Conservation (phyloP, 805 yeast genomes). For the Candida railenensis region DNA sequence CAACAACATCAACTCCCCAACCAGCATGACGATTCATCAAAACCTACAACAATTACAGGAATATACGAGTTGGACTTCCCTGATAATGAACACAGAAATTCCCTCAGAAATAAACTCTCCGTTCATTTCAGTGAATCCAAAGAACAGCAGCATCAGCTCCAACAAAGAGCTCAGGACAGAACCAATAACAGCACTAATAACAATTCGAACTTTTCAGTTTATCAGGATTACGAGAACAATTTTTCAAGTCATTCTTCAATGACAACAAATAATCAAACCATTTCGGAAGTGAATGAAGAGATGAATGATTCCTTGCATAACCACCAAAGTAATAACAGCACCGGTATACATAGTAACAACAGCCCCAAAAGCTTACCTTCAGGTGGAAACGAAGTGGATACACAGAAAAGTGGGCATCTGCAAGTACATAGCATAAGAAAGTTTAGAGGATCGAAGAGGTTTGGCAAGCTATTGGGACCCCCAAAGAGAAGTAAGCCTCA, state of each 20-base stretch:
- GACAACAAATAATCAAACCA: constrained; percentile 5
- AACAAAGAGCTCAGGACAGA: neutral
- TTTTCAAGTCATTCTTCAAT: constrained; percentile 4
- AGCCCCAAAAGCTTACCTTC: constrained; percentile 4
- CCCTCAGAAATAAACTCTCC: constrained; percentile 29
- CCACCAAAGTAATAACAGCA: neutral
- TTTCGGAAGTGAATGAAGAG: constrained; percentile 1
- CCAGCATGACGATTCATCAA: constrained; percentile 5
- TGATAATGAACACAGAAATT: constrained; percentile 14
- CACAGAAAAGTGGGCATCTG: constrained; percentile 3
- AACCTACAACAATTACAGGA: constrained; percentile 17
- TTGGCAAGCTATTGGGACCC: constrained; percentile 44
- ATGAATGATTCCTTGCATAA: constrained; percentile 1
- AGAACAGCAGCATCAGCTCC: neutral
- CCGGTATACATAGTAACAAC: neutral
- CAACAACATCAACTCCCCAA: constrained; percentile 7
- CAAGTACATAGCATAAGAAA: constrained; percentile 21
- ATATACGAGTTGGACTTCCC: constrained; percentile 34
- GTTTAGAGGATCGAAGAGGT: constrained; percentile 35
- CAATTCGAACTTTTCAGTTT: constrained; percentile 3
- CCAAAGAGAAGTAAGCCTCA: constrained; percentile 44
- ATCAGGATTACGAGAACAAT: constrained; percentile 4
- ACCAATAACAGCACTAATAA: neutral
- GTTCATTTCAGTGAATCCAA: constrained; percentile 27
- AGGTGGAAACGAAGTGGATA: neutral